Evolutionary conservation across 2,329 filamentous ascomycete species (phyloP), one percentile per base, ranked within the genome.

Genomic region (Keithomyces neogunnii): DNA sequence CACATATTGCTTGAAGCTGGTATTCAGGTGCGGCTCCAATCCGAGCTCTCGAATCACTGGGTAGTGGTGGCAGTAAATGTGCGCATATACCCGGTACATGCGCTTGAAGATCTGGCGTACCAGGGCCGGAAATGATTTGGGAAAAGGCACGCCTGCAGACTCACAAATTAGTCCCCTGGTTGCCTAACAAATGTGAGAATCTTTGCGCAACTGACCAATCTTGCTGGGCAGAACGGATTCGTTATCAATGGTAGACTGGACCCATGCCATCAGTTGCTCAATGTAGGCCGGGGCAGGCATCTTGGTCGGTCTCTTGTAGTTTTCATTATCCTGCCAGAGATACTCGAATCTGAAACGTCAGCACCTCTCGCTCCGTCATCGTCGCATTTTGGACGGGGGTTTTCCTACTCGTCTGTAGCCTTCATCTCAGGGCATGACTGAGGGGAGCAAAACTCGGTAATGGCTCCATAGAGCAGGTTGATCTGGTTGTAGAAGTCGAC

Each of bases 401-500:
- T 19, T 1, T 35, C 82, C 57, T 78, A 93, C 86, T 99, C 93
- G 73, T 99, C 95, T 8, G 93, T 99, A n/a, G 93, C 93, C 72
- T 99, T 99, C 93, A 99, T 99, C 73, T 97, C 93, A 1, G 93
- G 93, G 69, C 93, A 99, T 57, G 90, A 90, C 67, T 93, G 87
- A 33, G 93, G 92, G 30, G 93, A 97, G 77, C 93, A 99, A 72
- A 99, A 99, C 67, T 99, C 93, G 54, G 93, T 99, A 66, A 99
- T 99, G 59, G 93, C 93, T 53, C 95, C 95, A 69, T 99, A 99
- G 53, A 99, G 85, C 36, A 99, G 81, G 73, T 99, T 99, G 76
- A 99, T 95, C 72, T 99, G 93, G 75, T 99, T 99, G 82, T 99
- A 99, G 72, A 99, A 99, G 72, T 99, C 93, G 74, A 99, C 93